These are phyloP conservation scores for Saccharomycopsis amapae DNA, from an alignment of 805 yeast genomes.

Conservation along the genomic window DNA sequence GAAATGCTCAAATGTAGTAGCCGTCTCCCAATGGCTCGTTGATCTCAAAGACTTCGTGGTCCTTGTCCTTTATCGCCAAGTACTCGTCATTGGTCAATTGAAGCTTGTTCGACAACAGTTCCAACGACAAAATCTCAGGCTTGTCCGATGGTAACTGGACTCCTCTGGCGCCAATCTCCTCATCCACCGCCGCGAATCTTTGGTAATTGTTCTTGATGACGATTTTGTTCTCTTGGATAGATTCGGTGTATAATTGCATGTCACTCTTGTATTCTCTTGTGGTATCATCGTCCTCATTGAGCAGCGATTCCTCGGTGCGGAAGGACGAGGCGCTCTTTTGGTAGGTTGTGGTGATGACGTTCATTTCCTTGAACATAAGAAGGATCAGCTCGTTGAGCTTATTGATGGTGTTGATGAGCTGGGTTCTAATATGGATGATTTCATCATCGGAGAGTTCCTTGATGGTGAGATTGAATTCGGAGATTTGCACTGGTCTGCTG, in stretches of 20 bases:
- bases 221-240: conserved; percentile 46
- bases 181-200: conserved; percentile 38
- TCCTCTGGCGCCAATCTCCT: conserved; percentile 42
- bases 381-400: conserved; percentile 48
- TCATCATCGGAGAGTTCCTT: conserved; percentile 45
- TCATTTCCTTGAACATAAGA: conserved; percentile 30
- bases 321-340: conserved; percentile 26
- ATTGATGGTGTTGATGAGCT: conserved; percentile 34
- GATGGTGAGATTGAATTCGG: conserved; percentile 47
- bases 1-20: no score
- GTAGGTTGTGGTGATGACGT: conserved; percentile 33
- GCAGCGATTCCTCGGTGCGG: conserved; percentile 20
- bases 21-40: no score
- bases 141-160: background rate
- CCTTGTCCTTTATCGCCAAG: background rate
- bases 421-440: conserved; percentile 29
- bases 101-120: conserved; percentile 1
- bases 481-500: conserved; percentile 13
- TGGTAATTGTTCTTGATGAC: conserved; percentile 47
- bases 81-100: background rate
- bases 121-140: background rate
- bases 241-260: conserved; percentile 43
- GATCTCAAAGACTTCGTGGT: conserved; percentile 1
- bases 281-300: conserved; percentile 23
- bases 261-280: conserved; percentile 37